Evolutionary conservation across 1,284 basidiomycete genomes (phyloP).

Genomic region (Golubevia pallescens): DNA sequence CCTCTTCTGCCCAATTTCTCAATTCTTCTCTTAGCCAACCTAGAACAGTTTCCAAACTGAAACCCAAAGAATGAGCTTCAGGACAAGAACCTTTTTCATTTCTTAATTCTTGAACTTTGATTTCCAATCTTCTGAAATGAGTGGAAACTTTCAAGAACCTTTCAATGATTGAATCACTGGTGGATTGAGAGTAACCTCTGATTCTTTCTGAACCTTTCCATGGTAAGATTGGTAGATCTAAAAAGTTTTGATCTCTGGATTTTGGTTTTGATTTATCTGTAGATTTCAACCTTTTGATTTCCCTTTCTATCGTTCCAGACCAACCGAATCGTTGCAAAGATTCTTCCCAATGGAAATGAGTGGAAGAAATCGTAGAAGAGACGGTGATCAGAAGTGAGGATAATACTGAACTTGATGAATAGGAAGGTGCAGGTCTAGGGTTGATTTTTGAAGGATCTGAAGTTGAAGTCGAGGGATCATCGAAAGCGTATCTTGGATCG

Average conservation of each 20-base stretch:
- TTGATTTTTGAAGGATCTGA: neutral
- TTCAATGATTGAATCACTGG: conserved; percentile 21
- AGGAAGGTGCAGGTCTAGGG: conserved; percentile 18
- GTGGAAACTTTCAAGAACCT: conserved; percentile 27
- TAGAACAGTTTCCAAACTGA: conserved; percentile 23
- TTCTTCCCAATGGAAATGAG: conserved; percentile 33
- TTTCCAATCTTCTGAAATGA: conserved; percentile 27
- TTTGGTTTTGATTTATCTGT: conserved; percentile 19
- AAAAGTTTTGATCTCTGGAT: too few relatives aligned
- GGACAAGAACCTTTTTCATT: conserved; percentile 14
- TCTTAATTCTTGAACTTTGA: conserved; percentile 10
- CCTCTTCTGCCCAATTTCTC: conserved; percentile 7
- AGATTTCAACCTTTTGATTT: conserved; percentile 13
- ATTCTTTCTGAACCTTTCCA: conserved; percentile 26
- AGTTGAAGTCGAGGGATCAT: too few relatives aligned
- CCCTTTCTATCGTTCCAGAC: conserved; percentile 19
- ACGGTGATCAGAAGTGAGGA: conserved; percentile 24
- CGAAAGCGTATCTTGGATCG: too few relatives aligned
- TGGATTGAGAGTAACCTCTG: conserved; percentile 19
- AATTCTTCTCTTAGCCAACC: conserved; percentile 32
- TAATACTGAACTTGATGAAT: conserved; percentile 16
- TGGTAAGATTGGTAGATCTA: conserved; percentile 8
- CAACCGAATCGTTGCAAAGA: conserved; percentile 22
- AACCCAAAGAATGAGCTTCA: conserved; percentile 29
- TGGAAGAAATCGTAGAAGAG: conserved; percentile 23